phyloP scores from a whole-genome alignment of 768 basidiomycete species.

The Boletales sp. region DNA sequence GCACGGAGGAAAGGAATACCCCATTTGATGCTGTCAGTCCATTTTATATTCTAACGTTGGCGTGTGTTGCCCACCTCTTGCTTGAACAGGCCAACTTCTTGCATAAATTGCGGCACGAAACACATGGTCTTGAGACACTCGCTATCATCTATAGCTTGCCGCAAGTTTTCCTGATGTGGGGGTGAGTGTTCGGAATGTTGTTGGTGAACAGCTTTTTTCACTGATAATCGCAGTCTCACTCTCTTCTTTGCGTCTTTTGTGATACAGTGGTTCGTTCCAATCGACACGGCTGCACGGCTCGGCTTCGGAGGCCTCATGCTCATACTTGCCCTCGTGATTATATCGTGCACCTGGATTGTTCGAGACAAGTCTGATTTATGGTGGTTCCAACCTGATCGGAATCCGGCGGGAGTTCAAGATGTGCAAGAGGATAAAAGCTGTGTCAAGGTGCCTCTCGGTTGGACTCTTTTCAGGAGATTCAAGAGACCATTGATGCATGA shows the following conservation, averaged over 20 bases:
- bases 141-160: conserved; percentile 56
- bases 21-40: no score
- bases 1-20: no score
- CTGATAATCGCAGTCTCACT: conserved; percentile 18
- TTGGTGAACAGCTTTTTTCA: neutral
- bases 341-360: conserved; percentile 41
- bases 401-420: neutral
- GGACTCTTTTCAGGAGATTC: neutral
- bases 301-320: conserved; percentile 31
- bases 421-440: no score
- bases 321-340: conserved; percentile 31
- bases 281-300: conserved; percentile 7
- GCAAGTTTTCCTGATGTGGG: conserved; percentile 57
- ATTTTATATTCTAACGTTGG: conserved; percentile 1
- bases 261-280: conserved; percentile 21
- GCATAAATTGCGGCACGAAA: conserved; percentile 18
- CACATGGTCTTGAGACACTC: conserved; percentile 45
- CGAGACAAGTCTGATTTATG: conserved; percentile 14
- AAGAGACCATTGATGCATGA: neutral
- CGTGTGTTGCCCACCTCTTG: neutral
- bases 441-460: conserved; percentile 7
- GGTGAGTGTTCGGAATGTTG: conserved; percentile 35
- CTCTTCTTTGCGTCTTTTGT: conserved; percentile 27
- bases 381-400: conserved; percentile 26
- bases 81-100: conserved; percentile 13